These are phyloP conservation scores for Fibroporia radiculosa DNA, from an alignment of 768 basidiomycete genomes.

Conservation along the genomic window DNA sequence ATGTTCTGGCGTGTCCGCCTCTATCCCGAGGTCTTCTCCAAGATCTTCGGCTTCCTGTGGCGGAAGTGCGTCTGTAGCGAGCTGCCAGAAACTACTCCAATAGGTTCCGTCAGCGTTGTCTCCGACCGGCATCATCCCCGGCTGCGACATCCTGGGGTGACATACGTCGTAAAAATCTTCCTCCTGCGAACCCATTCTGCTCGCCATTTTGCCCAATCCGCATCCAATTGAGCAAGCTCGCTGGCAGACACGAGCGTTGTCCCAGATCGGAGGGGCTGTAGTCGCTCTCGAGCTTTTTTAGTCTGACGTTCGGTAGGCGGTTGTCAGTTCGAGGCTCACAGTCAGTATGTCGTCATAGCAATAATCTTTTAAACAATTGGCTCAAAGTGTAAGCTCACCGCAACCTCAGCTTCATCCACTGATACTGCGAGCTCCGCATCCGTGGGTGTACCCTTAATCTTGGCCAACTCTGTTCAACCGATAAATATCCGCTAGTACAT, in stretches of 20 bases:
- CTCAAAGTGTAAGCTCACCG: slow-evolving; percentile 40
- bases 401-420: slow-evolving; percentile 39
- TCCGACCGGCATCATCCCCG: background rate
- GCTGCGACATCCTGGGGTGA: slow-evolving; percentile 7
- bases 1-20: slow-evolving; percentile 71
- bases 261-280: slow-evolving; percentile 62
- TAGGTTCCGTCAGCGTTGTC: background rate
- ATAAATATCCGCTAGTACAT: slow-evolving; percentile 10
- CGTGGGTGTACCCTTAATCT: slow-evolving; percentile 58
- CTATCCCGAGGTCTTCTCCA: slow-evolving; percentile 76
- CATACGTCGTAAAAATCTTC: slow-evolving; percentile 72
- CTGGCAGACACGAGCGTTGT: slow-evolving; percentile 60
- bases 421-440: slow-evolving; percentile 55
- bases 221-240: slow-evolving; percentile 61
- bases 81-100: slow-evolving; percentile 58
- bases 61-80: slow-evolving; percentile 58
- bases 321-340: no score
- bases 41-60: slow-evolving; percentile 59
- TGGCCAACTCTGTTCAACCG: slow-evolving; percentile 63
- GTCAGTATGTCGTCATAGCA: no score
- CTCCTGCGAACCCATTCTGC: slow-evolving; percentile 71
- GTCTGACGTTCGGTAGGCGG: slow-evolving; percentile 35
- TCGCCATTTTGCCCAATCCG: slow-evolving; percentile 75
- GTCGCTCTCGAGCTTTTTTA: slow-evolving; percentile 35
- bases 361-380: no score